Evolutionary conservation across 73 alveolate species (phyloP).

Genomic region (Uronychia setigera): DNA sequence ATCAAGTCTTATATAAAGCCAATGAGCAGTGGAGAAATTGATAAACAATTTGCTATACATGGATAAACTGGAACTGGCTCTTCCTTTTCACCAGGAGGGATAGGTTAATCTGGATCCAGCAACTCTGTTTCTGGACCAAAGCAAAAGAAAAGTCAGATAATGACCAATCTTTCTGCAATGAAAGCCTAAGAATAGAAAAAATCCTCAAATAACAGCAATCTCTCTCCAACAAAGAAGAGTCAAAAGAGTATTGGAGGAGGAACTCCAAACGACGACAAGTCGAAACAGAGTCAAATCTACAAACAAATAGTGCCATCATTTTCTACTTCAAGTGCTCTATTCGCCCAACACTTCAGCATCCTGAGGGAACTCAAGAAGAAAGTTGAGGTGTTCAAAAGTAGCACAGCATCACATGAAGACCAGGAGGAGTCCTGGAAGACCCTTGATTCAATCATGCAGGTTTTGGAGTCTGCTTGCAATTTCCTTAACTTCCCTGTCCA

Average conservation of each 20-base stretch:
- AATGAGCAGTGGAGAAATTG: slow-evolving; percentile 6
- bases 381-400: slow-evolving; percentile 42
- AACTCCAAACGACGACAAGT: neutral
- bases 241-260: neutral
- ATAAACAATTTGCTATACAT: slow-evolving; percentile 1
- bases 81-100: no score
- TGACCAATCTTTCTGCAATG: neutral
- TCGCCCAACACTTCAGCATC: slow-evolving; percentile 56
- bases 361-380: slow-evolving; percentile 59
- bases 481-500: slow-evolving; percentile 62
- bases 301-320: slow-evolving; percentile 60
- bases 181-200: neutral
- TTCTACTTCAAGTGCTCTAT: slow-evolving; percentile 52
- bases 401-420: slow-evolving; percentile 39
- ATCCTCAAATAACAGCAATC: neutral
- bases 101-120: no score
- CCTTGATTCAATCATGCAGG: slow-evolving; percentile 38
- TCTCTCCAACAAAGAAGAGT: slow-evolving; percentile 4
- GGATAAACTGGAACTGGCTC: slow-evolving; percentile 10
- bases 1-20: slow-evolving; percentile 8
- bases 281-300: slow-evolving; percentile 7
- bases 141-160: neutral
- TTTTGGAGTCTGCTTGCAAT: slow-evolving; percentile 56
- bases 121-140: neutral
- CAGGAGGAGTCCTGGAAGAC: slow-evolving; percentile 55